phyloP scores from a whole-genome alignment of 176 grass and related monocot genomes.

The Ensete glaucum region DNA sequence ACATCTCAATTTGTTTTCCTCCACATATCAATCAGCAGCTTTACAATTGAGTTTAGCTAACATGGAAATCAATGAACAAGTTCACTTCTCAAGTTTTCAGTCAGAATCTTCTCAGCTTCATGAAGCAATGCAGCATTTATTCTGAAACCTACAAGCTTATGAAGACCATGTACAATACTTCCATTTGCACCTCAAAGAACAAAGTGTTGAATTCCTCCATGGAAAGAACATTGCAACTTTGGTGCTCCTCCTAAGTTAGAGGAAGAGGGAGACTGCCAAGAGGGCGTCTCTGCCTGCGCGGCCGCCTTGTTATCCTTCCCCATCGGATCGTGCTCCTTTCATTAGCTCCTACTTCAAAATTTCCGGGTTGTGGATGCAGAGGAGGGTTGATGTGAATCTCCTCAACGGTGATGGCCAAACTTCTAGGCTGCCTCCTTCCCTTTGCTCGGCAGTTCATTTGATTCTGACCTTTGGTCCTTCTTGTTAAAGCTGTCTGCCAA shows the following conservation, averaged over 20 bases:
- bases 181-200: neutral
- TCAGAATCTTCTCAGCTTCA: neutral
- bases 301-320: conserved; percentile 62
- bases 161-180: neutral
- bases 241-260: conserved; percentile 18
- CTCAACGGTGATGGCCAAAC: conserved; percentile 4
- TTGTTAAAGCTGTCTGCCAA: neutral
- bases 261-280: conserved; percentile 26
- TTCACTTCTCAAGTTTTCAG: too few relatives aligned
- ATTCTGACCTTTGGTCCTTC: conserved; percentile 18
- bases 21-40: too few relatives aligned
- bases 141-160: neutral
- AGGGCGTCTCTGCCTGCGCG: conserved; percentile 41
- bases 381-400: conserved; percentile 6
- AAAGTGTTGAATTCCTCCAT: neutral
- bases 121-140: neutral
- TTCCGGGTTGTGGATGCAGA: conserved; percentile 7
- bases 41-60: neutral
- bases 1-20: too few relatives aligned
- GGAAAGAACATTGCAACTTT: neutral
- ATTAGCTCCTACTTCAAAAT: conserved; percentile 23
- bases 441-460: conserved; percentile 1
- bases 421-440: conserved; percentile 28
- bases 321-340: conserved; percentile 34
- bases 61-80: neutral